Base-by-base conservation (phyloP, 208 protist genomes). In the Crithidia brevicula region DNA sequence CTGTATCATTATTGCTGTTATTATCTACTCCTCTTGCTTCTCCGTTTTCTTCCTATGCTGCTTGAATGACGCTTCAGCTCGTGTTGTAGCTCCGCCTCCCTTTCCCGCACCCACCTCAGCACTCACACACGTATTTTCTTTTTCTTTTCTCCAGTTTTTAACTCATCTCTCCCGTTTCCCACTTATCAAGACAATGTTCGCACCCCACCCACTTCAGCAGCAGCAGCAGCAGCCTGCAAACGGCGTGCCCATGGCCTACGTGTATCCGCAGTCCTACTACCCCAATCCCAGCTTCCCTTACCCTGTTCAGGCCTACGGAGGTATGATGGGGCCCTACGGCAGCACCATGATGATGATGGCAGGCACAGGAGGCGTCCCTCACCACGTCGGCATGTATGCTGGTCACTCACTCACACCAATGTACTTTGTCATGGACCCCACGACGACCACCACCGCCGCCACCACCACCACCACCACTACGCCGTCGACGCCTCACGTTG, bases 261-360 rank as follows among this genome's bases (percentile, higher is more conserved):
- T 68, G 42, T 75, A 75, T 22, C 46, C 69, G 6, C 61, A 75
- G 53, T 43, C 62, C 1, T 75, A 75, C 69, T 47, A 57, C 16
- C 60, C 69, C 4, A 49, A 50, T 34, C 4, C 42, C 20, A 56
- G 30, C 9, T 7, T 34, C 22, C 46, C 43, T 4, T 75, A 45
- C 46, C 60, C 61, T 20, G 54, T 42, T 2, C 60, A 50, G 30
- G 62, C 51, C 33, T 63, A 75, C 45, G 54, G 54, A 3, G 40
- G 42, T n/a, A 54, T 75, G 53, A 6, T 75, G 36, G 43, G 62
- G 22, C 33, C 51, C 25, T 69, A 62, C 54, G 54, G 54, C 43
- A 42, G 8, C 30, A 34, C 69, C 25, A 60, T 54, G 18, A 27
- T 67, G 10, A 51, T 68, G 53, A 23, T 75, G 43, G 34, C 53